These are phyloP conservation scores for Spiromastix sp. DNA, from an alignment of 2,329 filamentous ascomycete species.

Conservation along the genomic window DNA sequence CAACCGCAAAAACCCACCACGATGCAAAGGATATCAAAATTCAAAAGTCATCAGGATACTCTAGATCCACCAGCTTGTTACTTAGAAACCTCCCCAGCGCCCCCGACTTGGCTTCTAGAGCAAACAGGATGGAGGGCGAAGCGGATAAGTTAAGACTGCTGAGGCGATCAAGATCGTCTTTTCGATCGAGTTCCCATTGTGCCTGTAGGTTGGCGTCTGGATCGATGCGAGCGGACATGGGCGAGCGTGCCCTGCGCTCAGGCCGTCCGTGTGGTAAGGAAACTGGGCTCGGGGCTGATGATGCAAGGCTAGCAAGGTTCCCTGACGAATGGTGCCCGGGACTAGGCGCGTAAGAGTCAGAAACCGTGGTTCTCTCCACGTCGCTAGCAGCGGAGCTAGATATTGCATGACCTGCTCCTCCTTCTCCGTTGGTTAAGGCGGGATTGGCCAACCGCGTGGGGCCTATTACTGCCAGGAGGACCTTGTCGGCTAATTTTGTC, in stretches of 20 bases:
- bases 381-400: constrained; percentile 11
- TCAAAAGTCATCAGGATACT: constrained; percentile 34
- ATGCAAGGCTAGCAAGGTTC: constrained; percentile 10
- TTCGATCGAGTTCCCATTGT: constrained; percentile 32
- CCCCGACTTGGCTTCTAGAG: constrained; percentile 33
- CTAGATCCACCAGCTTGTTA: constrained; percentile 30
- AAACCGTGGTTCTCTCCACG: constrained; percentile 7
- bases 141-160: constrained; percentile 29
- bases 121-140: constrained; percentile 28
- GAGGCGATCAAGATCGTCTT: constrained; percentile 28
- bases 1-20: too few species aligned
- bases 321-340: constrained; percentile 1
- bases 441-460: constrained; percentile 13
- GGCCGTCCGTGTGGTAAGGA: background rate
- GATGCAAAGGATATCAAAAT: too few species aligned
- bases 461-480: constrained; percentile 31
- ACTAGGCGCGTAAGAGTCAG: constrained; percentile 7
- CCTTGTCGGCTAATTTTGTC: constrained; percentile 32
- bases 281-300: constrained; percentile 10
- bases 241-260: background rate
- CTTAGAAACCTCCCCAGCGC: constrained; percentile 30
- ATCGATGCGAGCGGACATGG: background rate
- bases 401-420: background rate
- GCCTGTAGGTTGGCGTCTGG: constrained; percentile 21
- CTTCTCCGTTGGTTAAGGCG: background rate